Percentiles rank a stretch among this genome's conserved stretches.
phyloP scores from a whole-genome alignment of 305 asterid genomes.

The Coffea humblotiana region DNA sequence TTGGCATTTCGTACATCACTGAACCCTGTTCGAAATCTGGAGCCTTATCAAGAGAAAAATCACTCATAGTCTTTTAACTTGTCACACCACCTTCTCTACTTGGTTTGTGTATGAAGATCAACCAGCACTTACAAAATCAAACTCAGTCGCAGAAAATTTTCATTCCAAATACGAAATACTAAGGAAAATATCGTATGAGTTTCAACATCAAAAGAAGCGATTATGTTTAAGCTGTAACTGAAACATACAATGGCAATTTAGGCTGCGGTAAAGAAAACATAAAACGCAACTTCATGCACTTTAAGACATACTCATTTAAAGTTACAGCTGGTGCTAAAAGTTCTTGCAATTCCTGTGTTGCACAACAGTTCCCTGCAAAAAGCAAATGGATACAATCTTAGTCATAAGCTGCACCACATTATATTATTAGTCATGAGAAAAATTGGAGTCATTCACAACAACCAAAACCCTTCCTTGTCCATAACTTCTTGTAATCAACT shows the following conservation, averaged over 20 bases:
- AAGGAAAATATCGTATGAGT: neutral
- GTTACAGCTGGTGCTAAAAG: neutral
- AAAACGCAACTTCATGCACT: neutral
- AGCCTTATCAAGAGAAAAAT: neutral
- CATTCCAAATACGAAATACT: no score
- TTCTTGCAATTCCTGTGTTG: conserved; percentile 3
- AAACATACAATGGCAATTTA: no score
- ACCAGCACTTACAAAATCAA: no score
- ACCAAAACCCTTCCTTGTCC: neutral
- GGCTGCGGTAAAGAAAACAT: neutral
- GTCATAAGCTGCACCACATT: neutral
- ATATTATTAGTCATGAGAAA: neutral
- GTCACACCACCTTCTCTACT: neutral
- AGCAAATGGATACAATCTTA: neutral
- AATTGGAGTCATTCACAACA: neutral
- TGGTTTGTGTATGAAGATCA: neutral
- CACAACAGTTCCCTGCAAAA: conserved; percentile 16
- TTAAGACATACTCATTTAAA: neutral
- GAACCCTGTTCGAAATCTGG: neutral
- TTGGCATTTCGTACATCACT: neutral
- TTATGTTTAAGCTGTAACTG: no score
- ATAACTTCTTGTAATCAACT: neutral
- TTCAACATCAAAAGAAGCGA: neutral
- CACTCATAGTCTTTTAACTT: neutral
- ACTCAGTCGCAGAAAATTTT: neutral